Evolutionary conservation across 495 filamentous ascomycete genomes (phyloP), one percentile per base, ranked within the genome.

Genomic region (Penicillium canariense): DNA sequence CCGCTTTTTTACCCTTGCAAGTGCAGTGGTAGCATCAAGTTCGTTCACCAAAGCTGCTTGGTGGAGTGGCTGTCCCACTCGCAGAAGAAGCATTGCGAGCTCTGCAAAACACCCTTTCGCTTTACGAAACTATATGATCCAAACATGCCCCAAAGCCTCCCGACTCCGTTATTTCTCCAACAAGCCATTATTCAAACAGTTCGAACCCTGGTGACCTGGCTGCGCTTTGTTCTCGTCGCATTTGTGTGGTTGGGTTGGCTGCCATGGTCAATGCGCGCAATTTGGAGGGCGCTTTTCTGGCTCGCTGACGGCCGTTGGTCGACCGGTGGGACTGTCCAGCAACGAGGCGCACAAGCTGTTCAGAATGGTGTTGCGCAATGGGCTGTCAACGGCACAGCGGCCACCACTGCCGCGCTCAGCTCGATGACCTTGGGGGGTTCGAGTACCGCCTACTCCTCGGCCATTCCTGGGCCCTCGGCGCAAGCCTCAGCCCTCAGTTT

Each of bases 21-120:
- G 75, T 99, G 94, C 75, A 96, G 89, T 65, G 94, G 94, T 14
- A 96, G 91, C 71, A 99, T 99, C 72, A 97, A 96, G 71, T 92
- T 88, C 63, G 94, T 99, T 46, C 94, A 99, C 73, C 94, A 99
- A 69, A 87, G 91, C 60, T 99, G 94, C 68, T 75, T 99, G 67
- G 95, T 97, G 82, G 91, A 97, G 75, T 99, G 94, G 94, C 76
- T 99, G 17, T 88, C 90, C 22, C 94, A 99, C 68, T 96, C 91
- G 1, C 92, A 97, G 68, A 97, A 97, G 82, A 97, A 97, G 70
- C 87, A 97, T 78, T 99, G 94, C 76, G 94, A 99, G 77, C 84
- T 99, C 14, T 99, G 94, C 84, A 97, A 97, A 70, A 99, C 95
- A 18, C 84, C 90, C 1, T 99, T 97, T 68, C 87, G 89, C 32